Evolutionary conservation across 306 rosid genomes (phyloP).

Genomic region (Begonia masoniana): DNA sequence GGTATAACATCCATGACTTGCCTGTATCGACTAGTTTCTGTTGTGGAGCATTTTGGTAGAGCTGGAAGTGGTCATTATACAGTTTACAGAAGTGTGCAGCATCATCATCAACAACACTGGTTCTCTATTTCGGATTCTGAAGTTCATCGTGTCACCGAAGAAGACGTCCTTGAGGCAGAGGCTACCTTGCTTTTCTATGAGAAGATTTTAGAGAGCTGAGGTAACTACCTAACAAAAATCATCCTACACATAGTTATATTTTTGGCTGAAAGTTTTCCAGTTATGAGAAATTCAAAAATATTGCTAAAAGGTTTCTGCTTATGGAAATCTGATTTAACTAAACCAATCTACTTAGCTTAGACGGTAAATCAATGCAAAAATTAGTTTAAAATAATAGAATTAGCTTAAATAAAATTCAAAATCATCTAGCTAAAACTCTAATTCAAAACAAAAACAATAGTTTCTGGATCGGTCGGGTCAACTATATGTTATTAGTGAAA

Average conservation of each 20-base stretch:
- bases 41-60: constrained; percentile 75
- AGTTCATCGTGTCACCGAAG: constrained; percentile 49
- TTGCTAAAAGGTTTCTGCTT: no score
- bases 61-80: constrained; percentile 90
- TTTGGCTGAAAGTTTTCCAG: no score
- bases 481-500: no score
- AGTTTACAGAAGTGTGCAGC: constrained; percentile 51
- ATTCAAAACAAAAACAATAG: no score
- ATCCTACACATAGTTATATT: neutral
- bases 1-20: constrained; percentile 18
- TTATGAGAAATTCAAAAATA: no score
- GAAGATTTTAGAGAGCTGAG: constrained; percentile 32
- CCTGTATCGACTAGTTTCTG: constrained; percentile 62
- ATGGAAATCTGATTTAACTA: no score
- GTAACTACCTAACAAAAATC: neutral
- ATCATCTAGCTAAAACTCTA: no score
- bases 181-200: constrained; percentile 94
- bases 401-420: no score
- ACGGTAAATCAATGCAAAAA: no score
- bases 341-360: no score
- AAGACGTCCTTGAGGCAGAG: constrained; percentile 61
- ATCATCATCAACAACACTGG: constrained; percentile 32
- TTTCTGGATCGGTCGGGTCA: no score
- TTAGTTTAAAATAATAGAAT: no score
- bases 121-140: constrained; percentile 76